These are phyloP conservation scores for Aaosphaeria arxii DNA, from an alignment of 2,329 filamentous ascomycete species.

Conservation along the genomic window DNA sequence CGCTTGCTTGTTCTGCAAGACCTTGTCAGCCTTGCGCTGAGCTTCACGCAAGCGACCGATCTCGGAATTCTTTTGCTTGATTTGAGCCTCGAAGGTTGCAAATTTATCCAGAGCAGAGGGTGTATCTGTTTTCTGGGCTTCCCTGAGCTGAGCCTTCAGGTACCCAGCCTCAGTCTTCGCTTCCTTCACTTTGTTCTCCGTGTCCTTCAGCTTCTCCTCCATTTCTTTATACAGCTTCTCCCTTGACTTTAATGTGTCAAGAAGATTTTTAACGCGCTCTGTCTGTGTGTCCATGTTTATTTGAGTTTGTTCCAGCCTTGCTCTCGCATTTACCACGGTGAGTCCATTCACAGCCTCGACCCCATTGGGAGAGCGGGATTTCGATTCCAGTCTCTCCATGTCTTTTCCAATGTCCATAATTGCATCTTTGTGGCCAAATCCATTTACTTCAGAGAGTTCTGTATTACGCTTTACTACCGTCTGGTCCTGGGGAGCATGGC, in stretches of 20 bases:
- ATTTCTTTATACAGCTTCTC: neutral
- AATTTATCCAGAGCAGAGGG: neutral
- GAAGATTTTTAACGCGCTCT: neutral
- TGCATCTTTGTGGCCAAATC: no score
- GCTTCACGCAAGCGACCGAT: slow-evolving; percentile 17
- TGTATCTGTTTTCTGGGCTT: neutral
- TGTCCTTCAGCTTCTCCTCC: neutral
- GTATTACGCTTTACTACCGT: no score
- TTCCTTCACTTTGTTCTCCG: neutral
- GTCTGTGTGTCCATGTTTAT: neutral
- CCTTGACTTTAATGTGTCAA: neutral
- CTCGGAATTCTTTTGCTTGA: slow-evolving; percentile 15
- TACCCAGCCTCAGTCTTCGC: neutral
- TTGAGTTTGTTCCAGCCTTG: neutral
- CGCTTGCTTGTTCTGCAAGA: slow-evolving; percentile 3
- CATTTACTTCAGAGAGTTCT: no score
- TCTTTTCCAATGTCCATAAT: no score
- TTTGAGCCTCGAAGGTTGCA: neutral
- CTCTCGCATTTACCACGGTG: no score
- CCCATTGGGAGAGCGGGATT: no score
- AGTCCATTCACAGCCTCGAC: no score
- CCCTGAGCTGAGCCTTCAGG: neutral
- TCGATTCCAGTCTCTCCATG: no score
- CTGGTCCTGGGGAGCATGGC: no score
- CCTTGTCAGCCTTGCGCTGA: slow-evolving; percentile 7